Evolutionary conservation across 306 rosid species (phyloP).

Genomic region (Vigna nakashimae): DNA sequence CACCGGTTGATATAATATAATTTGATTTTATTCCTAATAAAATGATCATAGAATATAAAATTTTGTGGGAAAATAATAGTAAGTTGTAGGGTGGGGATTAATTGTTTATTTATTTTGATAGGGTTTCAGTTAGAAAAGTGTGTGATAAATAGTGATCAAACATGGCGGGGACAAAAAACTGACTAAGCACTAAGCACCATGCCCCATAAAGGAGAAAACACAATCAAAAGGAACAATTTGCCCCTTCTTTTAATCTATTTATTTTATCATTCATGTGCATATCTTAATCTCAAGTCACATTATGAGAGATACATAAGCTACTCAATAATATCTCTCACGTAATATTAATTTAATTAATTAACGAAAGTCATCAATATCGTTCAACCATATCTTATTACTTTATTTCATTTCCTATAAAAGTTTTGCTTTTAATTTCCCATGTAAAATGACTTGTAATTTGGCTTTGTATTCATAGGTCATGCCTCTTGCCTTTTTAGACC

Average conservation of each 20-base stretch:
- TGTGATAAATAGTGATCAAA: slow-evolving; percentile 42
- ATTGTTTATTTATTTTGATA: neutral
- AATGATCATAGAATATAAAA: too few relatives aligned
- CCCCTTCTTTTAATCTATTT: slow-evolving; percentile 1
- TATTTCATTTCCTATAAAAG: slow-evolving; percentile 36
- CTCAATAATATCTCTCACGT: neutral
- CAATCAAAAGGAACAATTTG: slow-evolving; percentile 41
- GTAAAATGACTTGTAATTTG: slow-evolving; percentile 26
- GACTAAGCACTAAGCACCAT: slow-evolving; percentile 47
- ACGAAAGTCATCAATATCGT: slow-evolving; percentile 25
- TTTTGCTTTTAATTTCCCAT: slow-evolving; percentile 35
- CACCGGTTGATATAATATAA: too few relatives aligned
- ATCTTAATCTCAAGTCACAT: slow-evolving; percentile 37
- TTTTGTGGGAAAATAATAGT: too few relatives aligned
- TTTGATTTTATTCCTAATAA: too few relatives aligned
- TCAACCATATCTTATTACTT: slow-evolving; percentile 13
- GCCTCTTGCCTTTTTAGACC: slow-evolving; percentile 27
- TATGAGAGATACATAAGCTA: slow-evolving; percentile 23
- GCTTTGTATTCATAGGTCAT: slow-evolving; percentile 27
- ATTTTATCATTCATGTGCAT: slow-evolving; percentile 36
- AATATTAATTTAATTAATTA: neutral
- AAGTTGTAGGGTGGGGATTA: neutral
- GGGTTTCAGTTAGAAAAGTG: slow-evolving; percentile 13
- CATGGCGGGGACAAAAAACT: slow-evolving; percentile 52
- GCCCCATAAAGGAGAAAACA: slow-evolving; percentile 44